These are phyloP conservation scores for Globisporangium solare DNA, from an alignment of 352 stramenopile species.

Conservation along the genomic window DNA sequence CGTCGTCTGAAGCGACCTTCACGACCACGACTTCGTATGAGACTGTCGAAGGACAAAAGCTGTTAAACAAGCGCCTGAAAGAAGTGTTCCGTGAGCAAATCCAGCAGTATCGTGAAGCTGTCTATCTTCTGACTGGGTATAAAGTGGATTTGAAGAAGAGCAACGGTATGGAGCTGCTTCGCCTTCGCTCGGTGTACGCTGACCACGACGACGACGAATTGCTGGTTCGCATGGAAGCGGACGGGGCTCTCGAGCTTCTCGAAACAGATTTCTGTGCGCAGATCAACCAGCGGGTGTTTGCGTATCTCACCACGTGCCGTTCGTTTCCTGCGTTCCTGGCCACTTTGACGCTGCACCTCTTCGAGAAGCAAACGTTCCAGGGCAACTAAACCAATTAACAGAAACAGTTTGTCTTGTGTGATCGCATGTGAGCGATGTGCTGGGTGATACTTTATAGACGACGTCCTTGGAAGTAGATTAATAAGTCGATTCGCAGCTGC, in stretches of 20 bases:
- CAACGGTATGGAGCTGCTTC: slow-evolving; percentile 71
- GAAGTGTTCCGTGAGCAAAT: slow-evolving; percentile 88
- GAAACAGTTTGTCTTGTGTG: neutral
- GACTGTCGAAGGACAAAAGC: slow-evolving; percentile 80
- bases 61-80: slow-evolving; percentile 86
- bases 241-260: slow-evolving; percentile 73
- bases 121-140: slow-evolving; percentile 87
- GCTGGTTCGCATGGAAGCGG: slow-evolving; percentile 78
- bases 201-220: slow-evolving; percentile 83
- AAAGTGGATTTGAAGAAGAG: slow-evolving; percentile 86
- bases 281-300: slow-evolving; percentile 61
- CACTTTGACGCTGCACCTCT: slow-evolving; percentile 85
- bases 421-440: no score
- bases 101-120: slow-evolving; percentile 83
- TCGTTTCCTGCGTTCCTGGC: slow-evolving; percentile 88
- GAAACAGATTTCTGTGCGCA: slow-evolving; percentile 72
- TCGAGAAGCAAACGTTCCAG: slow-evolving; percentile 90
- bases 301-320: slow-evolving; percentile 74
- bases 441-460: no score
- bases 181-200: slow-evolving; percentile 77
- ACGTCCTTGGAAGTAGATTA: no score
- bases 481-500: no score
- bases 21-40: slow-evolving; percentile 83
- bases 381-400: slow-evolving; percentile 32
- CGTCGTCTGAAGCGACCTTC: slow-evolving; percentile 26